Evolutionary conservation across 2,329 filamentous ascomycete species (phyloP).

Genomic region (Xylaria digitata): DNA sequence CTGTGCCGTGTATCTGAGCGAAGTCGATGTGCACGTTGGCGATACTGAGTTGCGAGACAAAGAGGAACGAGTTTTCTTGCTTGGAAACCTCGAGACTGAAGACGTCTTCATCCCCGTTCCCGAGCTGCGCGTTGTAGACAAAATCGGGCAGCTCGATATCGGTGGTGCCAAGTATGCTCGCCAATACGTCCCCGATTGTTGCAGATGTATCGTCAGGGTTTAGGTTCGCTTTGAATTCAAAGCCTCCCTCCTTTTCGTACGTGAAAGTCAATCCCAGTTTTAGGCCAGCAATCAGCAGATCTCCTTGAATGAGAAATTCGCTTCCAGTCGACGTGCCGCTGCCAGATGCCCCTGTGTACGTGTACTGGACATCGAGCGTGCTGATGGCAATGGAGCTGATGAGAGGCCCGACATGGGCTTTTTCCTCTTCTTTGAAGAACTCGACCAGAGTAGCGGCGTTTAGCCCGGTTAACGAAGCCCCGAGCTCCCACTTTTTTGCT

Average conservation of each 20-base stretch:
- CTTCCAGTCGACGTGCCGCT: neutral
- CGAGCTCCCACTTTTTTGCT: neutral
- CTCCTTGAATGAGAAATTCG: neutral
- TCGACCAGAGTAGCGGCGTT: slow-evolving; percentile 15
- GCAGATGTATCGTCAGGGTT: slow-evolving; percentile 8
- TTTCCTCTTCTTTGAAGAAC: slow-evolving; percentile 1
- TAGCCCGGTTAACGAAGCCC: neutral
- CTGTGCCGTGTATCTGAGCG: slow-evolving; percentile 2
- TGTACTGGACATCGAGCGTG: slow-evolving; percentile 8
- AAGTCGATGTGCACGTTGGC: slow-evolving; percentile 5
- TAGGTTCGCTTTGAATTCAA: neutral
- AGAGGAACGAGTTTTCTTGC: neutral
- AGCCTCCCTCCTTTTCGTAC: neutral
- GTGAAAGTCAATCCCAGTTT: neutral
- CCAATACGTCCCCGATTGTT: slow-evolving; percentile 19
- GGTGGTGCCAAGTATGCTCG: slow-evolving; percentile 6
- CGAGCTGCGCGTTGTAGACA: slow-evolving; percentile 16
- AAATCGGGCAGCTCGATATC: slow-evolving; percentile 27
- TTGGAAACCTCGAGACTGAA: slow-evolving; percentile 6
- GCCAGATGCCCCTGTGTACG: neutral
- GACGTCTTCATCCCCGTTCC: neutral
- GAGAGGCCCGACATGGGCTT: neutral
- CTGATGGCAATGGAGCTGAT: slow-evolving; percentile 2
- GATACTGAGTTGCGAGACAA: slow-evolving; percentile 4
- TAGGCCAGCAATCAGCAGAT: slow-evolving; percentile 9